phyloP scores from a whole-genome alignment of 805 yeast species.

The Pichia paraexigua region DNA sequence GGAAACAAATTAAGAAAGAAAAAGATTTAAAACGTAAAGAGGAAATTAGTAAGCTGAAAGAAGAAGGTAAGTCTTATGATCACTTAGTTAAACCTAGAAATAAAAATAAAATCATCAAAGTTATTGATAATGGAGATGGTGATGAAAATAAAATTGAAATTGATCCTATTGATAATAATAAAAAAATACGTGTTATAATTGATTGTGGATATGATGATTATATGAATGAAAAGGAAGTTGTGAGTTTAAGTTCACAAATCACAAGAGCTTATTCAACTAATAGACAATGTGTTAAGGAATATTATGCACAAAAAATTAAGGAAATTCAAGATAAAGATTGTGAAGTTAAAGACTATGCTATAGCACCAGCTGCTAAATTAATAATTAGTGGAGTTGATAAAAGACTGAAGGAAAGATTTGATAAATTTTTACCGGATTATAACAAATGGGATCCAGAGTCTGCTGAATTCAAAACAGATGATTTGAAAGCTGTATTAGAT shows the following conservation, averaged over 20 bases:
- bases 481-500: constrained; percentile 22
- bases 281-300: constrained; percentile 39
- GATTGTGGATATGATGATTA: constrained; percentile 89
- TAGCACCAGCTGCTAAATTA: constrained; percentile 43
- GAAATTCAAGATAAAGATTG: neutral
- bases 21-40: constrained; percentile 25
- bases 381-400: constrained; percentile 59
- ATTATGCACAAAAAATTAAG: constrained; percentile 13
- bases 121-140: constrained; percentile 27
- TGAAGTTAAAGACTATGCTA: neutral
- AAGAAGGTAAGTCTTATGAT: constrained; percentile 30
- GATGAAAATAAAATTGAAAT: constrained; percentile 42
- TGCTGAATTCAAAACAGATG: constrained; percentile 40
- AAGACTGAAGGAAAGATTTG: constrained; percentile 60
- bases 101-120: constrained; percentile 21
- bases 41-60: constrained; percentile 29
- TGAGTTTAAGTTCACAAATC: constrained; percentile 71
- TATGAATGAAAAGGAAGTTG: constrained; percentile 68
- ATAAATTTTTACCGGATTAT: constrained; percentile 50
- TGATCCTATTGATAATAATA: constrained; percentile 4
- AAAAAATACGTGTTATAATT: constrained; percentile 41
- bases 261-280: constrained; percentile 77
- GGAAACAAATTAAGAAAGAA: constrained; percentile 48
- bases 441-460: constrained; percentile 52
- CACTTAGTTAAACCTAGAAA: constrained; percentile 28